Conservation (phyloP, 1,139 yeast species). For the Diutina scorzettiae region DNA sequence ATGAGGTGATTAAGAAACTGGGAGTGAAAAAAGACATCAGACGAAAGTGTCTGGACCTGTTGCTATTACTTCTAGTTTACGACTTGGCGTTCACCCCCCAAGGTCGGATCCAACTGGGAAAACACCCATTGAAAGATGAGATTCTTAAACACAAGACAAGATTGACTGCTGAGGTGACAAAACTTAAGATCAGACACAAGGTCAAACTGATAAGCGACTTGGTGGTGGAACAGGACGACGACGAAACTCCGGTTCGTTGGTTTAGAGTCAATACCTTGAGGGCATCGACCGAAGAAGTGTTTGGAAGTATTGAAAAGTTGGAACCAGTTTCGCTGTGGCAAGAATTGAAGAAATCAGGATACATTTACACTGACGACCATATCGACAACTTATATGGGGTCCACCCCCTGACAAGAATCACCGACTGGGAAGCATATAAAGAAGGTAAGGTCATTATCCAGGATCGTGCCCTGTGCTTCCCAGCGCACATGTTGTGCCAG, state of each 20-base stretch:
- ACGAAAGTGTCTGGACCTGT: conserved; percentile 28
- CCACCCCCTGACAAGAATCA: conserved; percentile 59
- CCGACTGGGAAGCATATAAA: conserved; percentile 53
- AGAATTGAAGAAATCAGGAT: conserved; percentile 38
- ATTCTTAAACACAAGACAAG: conserved; percentile 69
- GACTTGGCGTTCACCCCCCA: conserved; percentile 66
- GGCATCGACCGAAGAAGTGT: conserved; percentile 21
- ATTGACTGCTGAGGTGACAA: conserved; percentile 68
- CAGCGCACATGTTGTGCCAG: conserved; percentile 62
- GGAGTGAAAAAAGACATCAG: conserved; percentile 39
- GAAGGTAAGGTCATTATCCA: conserved; percentile 79
- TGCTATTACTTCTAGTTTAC: conserved; percentile 60
- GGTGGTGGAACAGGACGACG: conserved; percentile 27
- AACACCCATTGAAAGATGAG: conserved; percentile 76
- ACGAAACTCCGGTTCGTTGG: conserved; percentile 84
- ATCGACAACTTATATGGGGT: conserved; percentile 75
- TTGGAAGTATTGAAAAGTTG: conserved; percentile 35
- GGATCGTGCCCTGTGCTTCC: conserved; percentile 94
- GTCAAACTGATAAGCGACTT: conserved; percentile 28
- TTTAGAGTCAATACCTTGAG: conserved; percentile 61
- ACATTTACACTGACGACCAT: conserved; percentile 56
- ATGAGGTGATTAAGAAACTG: conserved; percentile 51
- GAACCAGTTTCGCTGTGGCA: conserved; percentile 32
- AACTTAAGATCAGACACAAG: conserved; percentile 59
- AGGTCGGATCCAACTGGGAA: conserved; percentile 83